phyloP scores from a whole-genome alignment of 1,284 basidiomycete genomes.

The Hortiboletus rubellus region DNA sequence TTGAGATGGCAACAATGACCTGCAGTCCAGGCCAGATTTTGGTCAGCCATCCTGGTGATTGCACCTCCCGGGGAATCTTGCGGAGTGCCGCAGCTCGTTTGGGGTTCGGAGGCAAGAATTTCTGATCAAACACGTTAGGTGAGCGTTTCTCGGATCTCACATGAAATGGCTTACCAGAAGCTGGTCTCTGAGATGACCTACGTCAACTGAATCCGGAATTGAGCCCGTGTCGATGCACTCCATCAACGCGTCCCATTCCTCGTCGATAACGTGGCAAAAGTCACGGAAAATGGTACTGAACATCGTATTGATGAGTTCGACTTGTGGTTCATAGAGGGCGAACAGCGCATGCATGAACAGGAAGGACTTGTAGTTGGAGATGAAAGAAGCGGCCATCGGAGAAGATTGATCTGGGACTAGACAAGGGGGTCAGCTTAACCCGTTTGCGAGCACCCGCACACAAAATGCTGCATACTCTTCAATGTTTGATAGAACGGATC shows the following conservation, averaged over 20 bases:
- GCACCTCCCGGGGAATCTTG: background rate
- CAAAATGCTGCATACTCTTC: slow-evolving; percentile 10
- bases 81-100: slow-evolving; percentile 19
- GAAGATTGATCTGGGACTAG: slow-evolving; percentile 23
- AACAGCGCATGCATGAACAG: slow-evolving; percentile 27
- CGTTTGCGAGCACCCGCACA: too few relatives aligned
- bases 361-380: slow-evolving; percentile 25
- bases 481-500: slow-evolving; percentile 13
- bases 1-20: slow-evolving; percentile 23
- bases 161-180: slow-evolving; percentile 12
- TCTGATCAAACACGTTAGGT: slow-evolving; percentile 3
- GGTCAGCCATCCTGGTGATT: slow-evolving; percentile 17
- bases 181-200: slow-evolving; percentile 15
- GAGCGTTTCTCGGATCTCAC: background rate
- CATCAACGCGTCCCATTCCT: slow-evolving; percentile 24
- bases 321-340: slow-evolving; percentile 20
- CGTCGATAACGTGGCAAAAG: slow-evolving; percentile 18
- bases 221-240: slow-evolving; percentile 21
- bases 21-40: slow-evolving; percentile 23
- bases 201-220: slow-evolving; percentile 14
- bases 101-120: slow-evolving; percentile 17
- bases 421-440: background rate
- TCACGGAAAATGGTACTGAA: slow-evolving; percentile 24
- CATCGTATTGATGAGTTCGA: slow-evolving; percentile 29
- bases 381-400: slow-evolving; percentile 24